Conservation (phyloP, 2,329 filamentous ascomycete species). For the Pseudonectria foliicola region DNA sequence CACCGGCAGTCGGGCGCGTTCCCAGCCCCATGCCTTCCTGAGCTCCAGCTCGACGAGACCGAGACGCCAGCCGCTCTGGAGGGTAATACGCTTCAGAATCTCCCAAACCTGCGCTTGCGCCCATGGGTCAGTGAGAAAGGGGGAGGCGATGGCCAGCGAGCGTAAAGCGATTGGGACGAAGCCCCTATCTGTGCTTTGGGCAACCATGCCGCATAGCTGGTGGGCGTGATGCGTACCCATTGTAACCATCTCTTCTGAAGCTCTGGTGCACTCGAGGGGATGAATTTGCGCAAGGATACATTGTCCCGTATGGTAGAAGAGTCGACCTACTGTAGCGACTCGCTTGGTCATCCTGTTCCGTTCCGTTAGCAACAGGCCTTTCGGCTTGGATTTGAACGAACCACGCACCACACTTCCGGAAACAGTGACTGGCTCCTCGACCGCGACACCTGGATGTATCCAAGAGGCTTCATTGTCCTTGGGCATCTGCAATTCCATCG, state of each 20-base stretch:
- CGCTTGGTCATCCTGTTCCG: constrained; percentile 66
- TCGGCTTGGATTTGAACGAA: too few species aligned
- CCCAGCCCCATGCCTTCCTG: constrained; percentile 71
- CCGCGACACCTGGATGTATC: constrained; percentile 63
- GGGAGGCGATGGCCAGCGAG: constrained; percentile 69
- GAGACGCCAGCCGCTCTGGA: constrained; percentile 72
- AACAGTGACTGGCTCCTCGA: constrained; percentile 67
- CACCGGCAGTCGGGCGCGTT: constrained; percentile 9
- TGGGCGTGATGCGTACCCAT: constrained; percentile 69
- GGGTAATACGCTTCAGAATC: constrained; percentile 68
- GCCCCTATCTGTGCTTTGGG: constrained; percentile 74
- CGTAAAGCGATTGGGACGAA: constrained; percentile 73
- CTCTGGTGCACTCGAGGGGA: constrained; percentile 55
- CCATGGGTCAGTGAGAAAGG: constrained; percentile 57
- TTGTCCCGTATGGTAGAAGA: constrained; percentile 86
- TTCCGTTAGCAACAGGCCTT: not conserved
- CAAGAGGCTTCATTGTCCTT: constrained; percentile 79
- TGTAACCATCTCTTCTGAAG: constrained; percentile 59
- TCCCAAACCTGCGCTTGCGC: constrained; percentile 77
- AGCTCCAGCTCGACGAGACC: constrained; percentile 66
- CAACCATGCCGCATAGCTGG: constrained; percentile 83
- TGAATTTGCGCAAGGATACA: constrained; percentile 74
- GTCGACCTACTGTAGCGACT: constrained; percentile 69
- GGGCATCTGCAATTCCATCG: constrained; percentile 75
- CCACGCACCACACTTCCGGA: constrained; percentile 71